These are phyloP conservation scores for Rhodosporidiobolus sp. DNA, from an alignment of 768 basidiomycete genomes.

Conservation along the genomic window DNA sequence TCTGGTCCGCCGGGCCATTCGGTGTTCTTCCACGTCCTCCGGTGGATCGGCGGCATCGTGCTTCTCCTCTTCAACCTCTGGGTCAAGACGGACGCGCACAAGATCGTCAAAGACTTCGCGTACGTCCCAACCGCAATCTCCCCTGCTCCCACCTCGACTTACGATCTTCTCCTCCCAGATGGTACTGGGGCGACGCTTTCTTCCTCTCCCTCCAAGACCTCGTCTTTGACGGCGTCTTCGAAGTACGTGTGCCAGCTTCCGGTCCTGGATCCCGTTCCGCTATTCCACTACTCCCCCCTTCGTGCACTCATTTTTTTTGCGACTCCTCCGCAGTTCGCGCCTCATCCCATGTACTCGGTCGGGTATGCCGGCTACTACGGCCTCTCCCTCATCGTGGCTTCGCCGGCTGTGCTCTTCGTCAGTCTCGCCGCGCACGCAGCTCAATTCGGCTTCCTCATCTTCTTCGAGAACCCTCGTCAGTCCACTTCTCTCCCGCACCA, in stretches of 20 bases:
- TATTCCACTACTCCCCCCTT: neutral
- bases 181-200: conserved; percentile 45
- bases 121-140: conserved; percentile 74
- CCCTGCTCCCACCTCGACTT: conserved; percentile 12
- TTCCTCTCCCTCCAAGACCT: conserved; percentile 56
- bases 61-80: conserved; percentile 93
- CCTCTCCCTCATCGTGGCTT: conserved; percentile 81
- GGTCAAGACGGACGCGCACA: conserved; percentile 97
- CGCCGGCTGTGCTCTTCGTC: conserved; percentile 84
- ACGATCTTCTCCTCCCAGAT: neutral
- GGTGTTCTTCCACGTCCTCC: conserved; percentile 67
- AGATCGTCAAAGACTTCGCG: conserved; percentile 95
- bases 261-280: too few species aligned
- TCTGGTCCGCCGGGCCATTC: conserved; percentile 78
- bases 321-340: conserved; percentile 48
- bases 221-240: conserved; percentile 97
- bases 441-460: conserved; percentile 91
- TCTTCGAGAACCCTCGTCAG: conserved; percentile 96
- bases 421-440: conserved; percentile 91
- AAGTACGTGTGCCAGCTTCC: conserved; percentile 54
- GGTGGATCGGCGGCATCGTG: conserved; percentile 81
- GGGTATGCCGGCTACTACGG: conserved; percentile 72
- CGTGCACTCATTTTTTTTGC: too few species aligned
- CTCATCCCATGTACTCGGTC: conserved; percentile 87
- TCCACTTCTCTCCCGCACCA: conserved; percentile 26